A percentile compares a stretch with the other conserved stretches of the same genome.
Conservation (phyloP, 1,284 basidiomycete genomes). For the Austropuccinia psidii region DNA sequence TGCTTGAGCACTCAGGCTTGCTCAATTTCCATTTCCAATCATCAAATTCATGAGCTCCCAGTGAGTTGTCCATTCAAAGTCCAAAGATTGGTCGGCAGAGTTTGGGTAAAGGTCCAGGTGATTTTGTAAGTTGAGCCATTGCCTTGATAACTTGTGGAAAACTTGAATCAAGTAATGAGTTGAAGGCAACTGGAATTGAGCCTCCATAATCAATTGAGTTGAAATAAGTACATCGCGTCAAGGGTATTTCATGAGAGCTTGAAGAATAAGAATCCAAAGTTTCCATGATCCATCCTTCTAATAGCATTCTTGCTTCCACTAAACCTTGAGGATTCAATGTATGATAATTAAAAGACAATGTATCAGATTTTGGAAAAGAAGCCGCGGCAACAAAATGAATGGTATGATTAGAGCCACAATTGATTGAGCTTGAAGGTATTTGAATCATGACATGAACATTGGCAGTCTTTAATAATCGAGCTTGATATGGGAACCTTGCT, state of each 20-base stretch:
- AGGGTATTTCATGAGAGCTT: conserved; percentile 90
- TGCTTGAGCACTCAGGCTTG: background rate
- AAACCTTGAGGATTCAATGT: conserved; percentile 72
- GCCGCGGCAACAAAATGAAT: conserved; percentile 49
- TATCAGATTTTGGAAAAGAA: conserved; percentile 54
- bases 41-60: conserved; percentile 34
- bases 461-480: conserved; percentile 75
- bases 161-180: conserved; percentile 71
- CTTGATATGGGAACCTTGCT: conserved; percentile 71
- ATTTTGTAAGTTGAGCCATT: conserved; percentile 47
- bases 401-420: conserved; percentile 49
- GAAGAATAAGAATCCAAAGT: conserved; percentile 93
- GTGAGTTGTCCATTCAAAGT: conserved; percentile 43
- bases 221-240: conserved; percentile 79
- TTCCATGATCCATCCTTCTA: conserved; percentile 95
- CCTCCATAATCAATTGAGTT: conserved; percentile 84
- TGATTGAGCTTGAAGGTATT: conserved; percentile 49
- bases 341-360: conserved; percentile 61
- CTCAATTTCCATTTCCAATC: conserved; percentile 37
- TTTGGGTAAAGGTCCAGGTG: conserved; percentile 39
- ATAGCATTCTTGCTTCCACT: conserved; percentile 70
- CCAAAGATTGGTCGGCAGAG: conserved; percentile 39
- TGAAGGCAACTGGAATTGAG: conserved; percentile 74
- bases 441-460: conserved; percentile 62
- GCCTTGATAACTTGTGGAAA: conserved; percentile 45